Base-by-base conservation (phyloP, 2,329 filamentous ascomycete species). In the Fusarium paranaense region DNA sequence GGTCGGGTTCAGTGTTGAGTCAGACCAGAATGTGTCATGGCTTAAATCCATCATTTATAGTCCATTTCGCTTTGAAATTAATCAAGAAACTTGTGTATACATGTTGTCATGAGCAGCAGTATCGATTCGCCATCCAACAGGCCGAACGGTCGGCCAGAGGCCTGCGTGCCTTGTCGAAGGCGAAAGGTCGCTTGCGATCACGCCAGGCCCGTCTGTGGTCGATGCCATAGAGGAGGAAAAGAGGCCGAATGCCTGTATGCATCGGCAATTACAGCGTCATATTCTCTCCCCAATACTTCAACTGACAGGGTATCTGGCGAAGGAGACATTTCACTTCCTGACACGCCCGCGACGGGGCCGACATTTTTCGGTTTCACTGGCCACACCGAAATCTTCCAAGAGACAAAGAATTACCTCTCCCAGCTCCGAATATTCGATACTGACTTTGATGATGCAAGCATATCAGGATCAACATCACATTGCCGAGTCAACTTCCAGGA, bases 151-250 rank as follows among this genome's bases (percentile, higher is more conserved):
- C 18, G 47, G 11, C 47, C 27, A 3, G 47, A 54, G 37, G 33
- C 33, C 4, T 58, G 54, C 7, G 32, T 58, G n/a, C 67, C 69
- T 3, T 72, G 73, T 13, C 61, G 69, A 22, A 37, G 59, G 22
- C 65, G 69, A 57, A 73, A 66, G 32, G 68, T 71, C 10, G 66
- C 81, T 10, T 85, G 83, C 73, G 83, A 85, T 64, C 82, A 83
- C 64, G 69, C 74, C 0, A 80, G 79, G 9, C 83, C 83, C 0
- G 58, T 81, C 10, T 85, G 83, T 64, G 76, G 77, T 27, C 76
- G 83, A 62, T 85, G 83, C 60, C 58, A 38, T 11, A 50, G 50
- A 20, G 62, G 65, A 50, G 52, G 62, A 22, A 47, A 67, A 20
- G 54, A 37, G 20, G n/a, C 25, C 2, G 62, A 57, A 10, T 73